These are phyloP conservation scores for Podospora tetraspora DNA, from an alignment of 495 filamentous ascomycete species.

Conservation along the genomic window DNA sequence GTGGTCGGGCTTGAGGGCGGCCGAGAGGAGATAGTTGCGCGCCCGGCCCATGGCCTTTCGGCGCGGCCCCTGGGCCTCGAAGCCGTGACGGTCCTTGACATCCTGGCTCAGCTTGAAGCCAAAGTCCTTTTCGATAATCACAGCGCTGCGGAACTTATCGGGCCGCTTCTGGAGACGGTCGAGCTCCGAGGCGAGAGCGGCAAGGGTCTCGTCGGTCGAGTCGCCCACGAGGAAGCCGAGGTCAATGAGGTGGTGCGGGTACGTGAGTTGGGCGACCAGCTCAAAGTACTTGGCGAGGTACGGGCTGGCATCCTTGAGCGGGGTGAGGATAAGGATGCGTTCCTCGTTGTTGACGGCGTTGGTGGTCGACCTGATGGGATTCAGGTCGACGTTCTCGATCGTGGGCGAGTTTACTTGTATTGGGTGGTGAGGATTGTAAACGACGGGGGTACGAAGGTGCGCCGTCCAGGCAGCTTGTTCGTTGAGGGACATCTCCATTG, in stretches of 20 bases:
- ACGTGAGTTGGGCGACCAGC: slow-evolving; percentile 80
- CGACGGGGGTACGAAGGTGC: slow-evolving; percentile 83
- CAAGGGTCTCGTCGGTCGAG: slow-evolving; percentile 81
- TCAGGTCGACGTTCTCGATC: slow-evolving; percentile 78
- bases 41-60: slow-evolving; percentile 86
- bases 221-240: slow-evolving; percentile 93
- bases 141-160: slow-evolving; percentile 78
- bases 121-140: slow-evolving; percentile 88
- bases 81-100: slow-evolving; percentile 78
- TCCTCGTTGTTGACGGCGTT: slow-evolving; percentile 75
- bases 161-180: slow-evolving; percentile 79
- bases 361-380: slow-evolving; percentile 73
- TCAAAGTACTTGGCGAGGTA: slow-evolving; percentile 89
- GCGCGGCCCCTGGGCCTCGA: slow-evolving; percentile 81
- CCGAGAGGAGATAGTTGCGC: slow-evolving; percentile 82
- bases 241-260: slow-evolving; percentile 94
- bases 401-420: slow-evolving; percentile 73
- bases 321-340: slow-evolving; percentile 90
- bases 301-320: slow-evolving; percentile 78
- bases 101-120: slow-evolving; percentile 61
- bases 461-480: slow-evolving; percentile 85
- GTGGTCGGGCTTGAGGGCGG: slow-evolving; percentile 84
- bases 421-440: slow-evolving; percentile 92
- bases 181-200: slow-evolving; percentile 71
- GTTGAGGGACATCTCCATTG: slow-evolving; percentile 87